These are phyloP conservation scores for Davidsoniella australis DNA, from an alignment of 2,329 filamentous ascomycete species.

Conservation along the genomic window DNA sequence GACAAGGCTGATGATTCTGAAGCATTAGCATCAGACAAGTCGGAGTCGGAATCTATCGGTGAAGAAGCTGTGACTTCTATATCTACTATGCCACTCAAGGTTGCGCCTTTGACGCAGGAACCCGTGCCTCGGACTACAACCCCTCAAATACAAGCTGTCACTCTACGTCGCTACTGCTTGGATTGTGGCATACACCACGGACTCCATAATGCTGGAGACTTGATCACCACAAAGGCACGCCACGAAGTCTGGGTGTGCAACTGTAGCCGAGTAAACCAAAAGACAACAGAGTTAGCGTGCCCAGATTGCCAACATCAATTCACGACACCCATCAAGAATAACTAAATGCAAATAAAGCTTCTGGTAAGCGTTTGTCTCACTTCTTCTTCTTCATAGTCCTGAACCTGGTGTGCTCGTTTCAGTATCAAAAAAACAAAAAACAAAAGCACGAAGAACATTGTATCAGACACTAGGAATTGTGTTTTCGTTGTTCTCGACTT, in stretches of 20 bases:
- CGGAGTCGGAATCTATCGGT: neutral
- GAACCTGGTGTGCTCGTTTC: neutral
- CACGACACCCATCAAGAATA: slow-evolving; percentile 14
- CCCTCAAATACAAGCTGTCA: slow-evolving; percentile 13
- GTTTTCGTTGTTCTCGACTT: too few species aligned
- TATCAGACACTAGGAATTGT: neutral
- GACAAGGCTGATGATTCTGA: neutral
- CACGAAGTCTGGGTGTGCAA: slow-evolving; percentile 25
- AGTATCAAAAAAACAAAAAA: neutral
- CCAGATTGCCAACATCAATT: slow-evolving; percentile 21
- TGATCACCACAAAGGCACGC: slow-evolving; percentile 22
- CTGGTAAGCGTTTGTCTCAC: neutral
- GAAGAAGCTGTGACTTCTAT: neutral
- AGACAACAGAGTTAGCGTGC: slow-evolving; percentile 21
- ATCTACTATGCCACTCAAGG: neutral
- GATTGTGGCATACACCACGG: slow-evolving; percentile 24
- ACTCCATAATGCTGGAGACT: slow-evolving; percentile 23
- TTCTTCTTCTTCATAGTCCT: neutral
- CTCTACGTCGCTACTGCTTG: slow-evolving; percentile 25
- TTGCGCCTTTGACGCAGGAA: neutral
- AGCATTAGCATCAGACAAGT: neutral
- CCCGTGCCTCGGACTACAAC: neutral
- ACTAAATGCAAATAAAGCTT: neutral
- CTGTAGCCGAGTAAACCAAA: slow-evolving; percentile 23
- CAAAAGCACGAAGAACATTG: neutral